Evolutionary conservation across 2,329 filamentous ascomycete genomes (phyloP).

Genomic region (Lachnellula hyalina): DNA sequence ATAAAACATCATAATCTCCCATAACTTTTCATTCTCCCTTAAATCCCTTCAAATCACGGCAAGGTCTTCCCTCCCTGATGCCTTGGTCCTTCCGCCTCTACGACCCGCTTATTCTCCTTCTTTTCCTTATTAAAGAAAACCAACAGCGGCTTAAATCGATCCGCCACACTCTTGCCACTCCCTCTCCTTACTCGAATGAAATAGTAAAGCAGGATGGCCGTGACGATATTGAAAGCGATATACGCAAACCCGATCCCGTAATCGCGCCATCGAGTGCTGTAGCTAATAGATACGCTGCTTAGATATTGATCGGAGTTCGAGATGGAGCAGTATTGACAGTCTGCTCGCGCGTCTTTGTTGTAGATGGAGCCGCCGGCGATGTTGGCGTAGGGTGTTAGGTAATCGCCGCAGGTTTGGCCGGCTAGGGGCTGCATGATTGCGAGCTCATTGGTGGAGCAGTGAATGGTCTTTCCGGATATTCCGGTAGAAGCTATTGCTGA

Average conservation of each 20-base stretch:
- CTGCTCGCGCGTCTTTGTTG: conserved; percentile 41
- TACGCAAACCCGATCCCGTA: conserved; percentile 59
- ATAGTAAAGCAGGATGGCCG: conserved; percentile 50
- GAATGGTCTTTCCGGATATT: conserved; percentile 60
- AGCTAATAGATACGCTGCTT: conserved; percentile 44
- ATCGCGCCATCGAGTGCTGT: conserved; percentile 60
- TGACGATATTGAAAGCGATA: conserved; percentile 49
- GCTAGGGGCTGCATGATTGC: conserved; percentile 57
- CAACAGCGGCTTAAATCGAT: conserved; percentile 9
- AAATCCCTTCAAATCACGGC: background rate
- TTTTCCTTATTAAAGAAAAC: conserved; percentile 16
- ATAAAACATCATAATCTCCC: too few relatives aligned
- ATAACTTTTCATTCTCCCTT: too few relatives aligned
- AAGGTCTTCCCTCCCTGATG: background rate
- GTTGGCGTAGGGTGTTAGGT: conserved; percentile 47
- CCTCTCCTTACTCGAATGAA: conserved; percentile 34
- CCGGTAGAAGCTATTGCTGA: conserved; percentile 67
- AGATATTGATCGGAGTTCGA: conserved; percentile 46
- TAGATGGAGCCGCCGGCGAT: conserved; percentile 47
- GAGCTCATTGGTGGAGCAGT: conserved; percentile 65
- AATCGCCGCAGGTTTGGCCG: conserved; percentile 53
- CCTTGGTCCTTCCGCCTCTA: background rate
- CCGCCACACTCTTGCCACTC: conserved; percentile 10
- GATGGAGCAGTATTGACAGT: conserved; percentile 58
- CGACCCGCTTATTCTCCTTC: background rate